Conservation (phyloP, 2,329 filamentous ascomycete genomes). For the Didymella exigua region DNA sequence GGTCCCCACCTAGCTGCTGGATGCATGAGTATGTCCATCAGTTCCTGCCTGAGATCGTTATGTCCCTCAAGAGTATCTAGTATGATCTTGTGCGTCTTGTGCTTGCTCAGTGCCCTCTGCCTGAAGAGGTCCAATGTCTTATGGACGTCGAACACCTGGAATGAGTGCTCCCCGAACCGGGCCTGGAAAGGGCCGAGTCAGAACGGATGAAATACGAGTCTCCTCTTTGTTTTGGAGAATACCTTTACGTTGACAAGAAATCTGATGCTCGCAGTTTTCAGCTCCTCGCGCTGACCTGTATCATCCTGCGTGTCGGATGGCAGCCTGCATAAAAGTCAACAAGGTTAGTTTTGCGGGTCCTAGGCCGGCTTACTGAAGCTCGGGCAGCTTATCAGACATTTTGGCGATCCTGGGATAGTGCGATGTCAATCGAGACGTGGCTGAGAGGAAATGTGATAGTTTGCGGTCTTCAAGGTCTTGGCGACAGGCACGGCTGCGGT, state of each 20-base stretch:
- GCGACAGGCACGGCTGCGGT: constrained; percentile 1
- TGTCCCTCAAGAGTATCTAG: constrained; percentile 23
- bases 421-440: background rate
- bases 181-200: constrained; percentile 14
- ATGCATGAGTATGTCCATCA: constrained; percentile 32
- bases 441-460: background rate
- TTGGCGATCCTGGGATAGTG: background rate
- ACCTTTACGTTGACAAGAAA: constrained; percentile 33
- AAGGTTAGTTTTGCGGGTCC: background rate
- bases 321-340: constrained; percentile 3
- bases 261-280: constrained; percentile 11
- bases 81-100: constrained; percentile 26
- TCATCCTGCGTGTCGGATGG: constrained; percentile 5
- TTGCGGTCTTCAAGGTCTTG: background rate
- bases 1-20: constrained; percentile 28
- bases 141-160: constrained; percentile 22
- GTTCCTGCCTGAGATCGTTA: constrained; percentile 29
- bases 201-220: background rate
- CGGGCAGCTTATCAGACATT: background rate
- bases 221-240: background rate
- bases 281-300: background rate
- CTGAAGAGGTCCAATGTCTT: constrained; percentile 27
- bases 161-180: constrained; percentile 33
- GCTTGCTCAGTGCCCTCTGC: constrained; percentile 27
- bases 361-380: background rate